These are phyloP conservation scores for Maudiozyma pseudohumilis DNA, from an alignment of 805 yeast genomes.

Conservation along the genomic window DNA sequence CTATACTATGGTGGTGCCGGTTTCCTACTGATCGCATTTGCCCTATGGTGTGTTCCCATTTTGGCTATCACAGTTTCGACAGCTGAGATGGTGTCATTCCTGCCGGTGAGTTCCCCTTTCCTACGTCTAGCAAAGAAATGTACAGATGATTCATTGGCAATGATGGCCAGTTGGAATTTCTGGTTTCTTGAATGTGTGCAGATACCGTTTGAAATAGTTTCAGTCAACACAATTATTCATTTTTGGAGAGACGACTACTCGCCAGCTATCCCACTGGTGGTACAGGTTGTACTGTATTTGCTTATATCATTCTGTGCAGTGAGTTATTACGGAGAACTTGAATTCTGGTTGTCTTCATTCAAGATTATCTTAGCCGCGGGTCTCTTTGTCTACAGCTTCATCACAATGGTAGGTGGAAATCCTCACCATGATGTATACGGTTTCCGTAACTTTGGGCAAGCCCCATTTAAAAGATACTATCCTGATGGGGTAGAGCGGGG, in stretches of 20 bases:
- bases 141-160: slow-evolving; percentile 65
- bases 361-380: slow-evolving; percentile 71
- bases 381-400: slow-evolving; percentile 59
- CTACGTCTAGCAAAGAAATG: slow-evolving; percentile 65
- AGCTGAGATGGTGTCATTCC: slow-evolving; percentile 71
- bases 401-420: slow-evolving; percentile 84
- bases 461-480: slow-evolving; percentile 47
- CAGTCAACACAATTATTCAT: slow-evolving; percentile 68
- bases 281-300: slow-evolving; percentile 56
- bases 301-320: slow-evolving; percentile 66
- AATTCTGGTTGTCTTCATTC: slow-evolving; percentile 67
- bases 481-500: slow-evolving; percentile 35
- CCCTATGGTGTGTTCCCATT: slow-evolving; percentile 62
- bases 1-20: slow-evolving; percentile 63
- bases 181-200: slow-evolving; percentile 67
- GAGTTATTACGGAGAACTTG: slow-evolving; percentile 67
- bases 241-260: slow-evolving; percentile 72
- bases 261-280: slow-evolving; percentile 57
- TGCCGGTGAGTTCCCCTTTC: slow-evolving; percentile 72
- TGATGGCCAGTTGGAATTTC: slow-evolving; percentile 72
- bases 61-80: slow-evolving; percentile 56
- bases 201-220: slow-evolving; percentile 76
- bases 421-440: slow-evolving; percentile 58
- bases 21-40: slow-evolving; percentile 52
- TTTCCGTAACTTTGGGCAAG: slow-evolving; percentile 44